phyloP scores from a whole-genome alignment of 371 early-diverging fungal species.

The Circinella umbellata region DNA sequence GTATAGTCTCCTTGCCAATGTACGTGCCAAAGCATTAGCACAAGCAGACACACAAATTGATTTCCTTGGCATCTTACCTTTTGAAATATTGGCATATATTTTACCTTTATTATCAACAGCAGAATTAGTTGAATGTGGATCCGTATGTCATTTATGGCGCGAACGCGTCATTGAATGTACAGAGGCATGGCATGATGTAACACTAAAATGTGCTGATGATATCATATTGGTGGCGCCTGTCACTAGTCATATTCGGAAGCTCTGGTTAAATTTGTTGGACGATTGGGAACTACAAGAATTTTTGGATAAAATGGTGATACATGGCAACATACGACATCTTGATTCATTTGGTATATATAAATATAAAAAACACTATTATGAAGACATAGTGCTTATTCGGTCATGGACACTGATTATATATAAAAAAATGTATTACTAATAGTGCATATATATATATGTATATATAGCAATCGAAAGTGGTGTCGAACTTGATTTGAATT shows the following conservation, averaged over 20 bases:
- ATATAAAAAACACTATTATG: neutral
- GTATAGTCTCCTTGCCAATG: neutral
- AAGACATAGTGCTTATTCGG: no score
- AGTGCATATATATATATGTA: neutral
- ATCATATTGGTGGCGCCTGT: conserved; percentile 1
- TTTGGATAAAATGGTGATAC: neutral
- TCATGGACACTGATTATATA: no score
- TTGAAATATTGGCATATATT: neutral
- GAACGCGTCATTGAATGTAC: neutral
- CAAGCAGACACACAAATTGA: neutral
- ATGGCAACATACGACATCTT: neutral
- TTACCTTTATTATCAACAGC: conserved; percentile 1
- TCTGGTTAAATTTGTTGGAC: neutral
- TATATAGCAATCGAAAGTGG: conserved; percentile 3
- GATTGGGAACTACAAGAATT: conserved; percentile 3
- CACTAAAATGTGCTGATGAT: conserved; percentile 7
- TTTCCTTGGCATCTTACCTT: neutral
- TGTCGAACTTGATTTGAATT: neutral
- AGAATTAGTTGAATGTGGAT: conserved; percentile 2
- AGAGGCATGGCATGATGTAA: conserved; percentile 3
- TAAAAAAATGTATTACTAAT: no score
- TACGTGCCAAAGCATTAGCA: neutral
- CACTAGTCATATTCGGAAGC: neutral
- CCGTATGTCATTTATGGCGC: conserved; percentile 3
- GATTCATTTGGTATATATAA: neutral